Conservation (phyloP, 352 stramenopile species). For the Phytophthora multivora region DNA sequence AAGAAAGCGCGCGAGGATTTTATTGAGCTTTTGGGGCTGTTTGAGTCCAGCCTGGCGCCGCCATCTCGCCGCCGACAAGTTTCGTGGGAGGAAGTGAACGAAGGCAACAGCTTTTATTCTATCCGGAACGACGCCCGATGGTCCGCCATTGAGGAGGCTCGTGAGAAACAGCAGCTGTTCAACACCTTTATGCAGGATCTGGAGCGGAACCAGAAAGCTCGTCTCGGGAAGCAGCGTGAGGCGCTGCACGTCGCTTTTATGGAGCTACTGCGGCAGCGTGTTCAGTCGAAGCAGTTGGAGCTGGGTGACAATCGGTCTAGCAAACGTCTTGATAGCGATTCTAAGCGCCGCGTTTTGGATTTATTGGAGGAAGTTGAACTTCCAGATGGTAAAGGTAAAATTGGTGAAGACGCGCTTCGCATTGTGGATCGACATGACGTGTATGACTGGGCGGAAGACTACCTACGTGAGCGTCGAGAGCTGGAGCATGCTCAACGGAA, state of each 20-base stretch:
- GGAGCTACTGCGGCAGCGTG: slow-evolving; percentile 39
- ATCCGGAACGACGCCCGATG: slow-evolving; percentile 72
- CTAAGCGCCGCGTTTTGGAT: slow-evolving; percentile 51
- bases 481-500: slow-evolving; percentile 54
- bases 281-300: slow-evolving; percentile 39
- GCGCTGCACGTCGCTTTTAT: slow-evolving; percentile 49
- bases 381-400: slow-evolving; percentile 10
- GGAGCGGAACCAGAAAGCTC: slow-evolving; percentile 55
- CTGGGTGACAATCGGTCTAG: slow-evolving; percentile 16
- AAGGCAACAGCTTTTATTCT: slow-evolving; percentile 56
- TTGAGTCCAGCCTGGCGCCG: slow-evolving; percentile 46
- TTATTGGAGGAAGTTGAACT: slow-evolving; percentile 45
- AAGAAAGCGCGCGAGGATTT: slow-evolving; percentile 83
- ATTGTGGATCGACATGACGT: slow-evolving; percentile 57
- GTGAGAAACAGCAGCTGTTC: slow-evolving; percentile 78
- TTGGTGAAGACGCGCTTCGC: slow-evolving; percentile 32
- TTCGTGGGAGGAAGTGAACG: slow-evolving; percentile 57
- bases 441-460: slow-evolving; percentile 68
- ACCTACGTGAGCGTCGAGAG: slow-evolving; percentile 48
- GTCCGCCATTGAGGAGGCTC: slow-evolving; percentile 59
- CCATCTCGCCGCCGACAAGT: slow-evolving; percentile 19
- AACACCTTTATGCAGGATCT: slow-evolving; percentile 68
- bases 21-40: slow-evolving; percentile 61
- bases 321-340: slow-evolving; percentile 48
- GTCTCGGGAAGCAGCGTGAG: slow-evolving; percentile 45